Percentiles rank a stretch among this genome's conserved stretches.
Conservation (phyloP, 495 filamentous ascomycete species). For the Cairneyella variabilis region DNA sequence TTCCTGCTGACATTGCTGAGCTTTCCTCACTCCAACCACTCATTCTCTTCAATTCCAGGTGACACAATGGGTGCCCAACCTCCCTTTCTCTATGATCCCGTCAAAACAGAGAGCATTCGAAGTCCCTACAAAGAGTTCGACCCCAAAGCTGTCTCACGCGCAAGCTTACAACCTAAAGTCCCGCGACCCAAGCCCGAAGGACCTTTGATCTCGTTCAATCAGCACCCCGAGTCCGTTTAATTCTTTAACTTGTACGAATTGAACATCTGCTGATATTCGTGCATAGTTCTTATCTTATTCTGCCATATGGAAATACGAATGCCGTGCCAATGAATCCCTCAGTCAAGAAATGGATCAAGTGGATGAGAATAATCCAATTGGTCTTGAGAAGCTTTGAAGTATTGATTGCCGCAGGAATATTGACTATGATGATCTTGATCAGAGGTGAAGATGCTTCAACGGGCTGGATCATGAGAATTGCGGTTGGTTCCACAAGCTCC, state of each 20-base stretch:
- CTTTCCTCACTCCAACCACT: not conserved
- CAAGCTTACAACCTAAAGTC: slow-evolving; percentile 55
- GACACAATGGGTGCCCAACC: slow-evolving; percentile 45
- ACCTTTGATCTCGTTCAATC: slow-evolving; percentile 72
- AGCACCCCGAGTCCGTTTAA: slow-evolving; percentile 74
- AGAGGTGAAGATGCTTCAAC: slow-evolving; percentile 54
- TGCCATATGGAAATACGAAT: slow-evolving; percentile 45
- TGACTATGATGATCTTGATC: slow-evolving; percentile 71
- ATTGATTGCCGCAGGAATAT: slow-evolving; percentile 62
- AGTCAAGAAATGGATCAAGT: slow-evolving; percentile 66
- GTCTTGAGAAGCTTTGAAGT: slow-evolving; percentile 58
- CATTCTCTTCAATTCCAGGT: not conserved
- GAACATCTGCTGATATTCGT: slow-evolving; percentile 1
- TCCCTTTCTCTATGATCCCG: slow-evolving; percentile 74
- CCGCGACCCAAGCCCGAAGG: slow-evolving; percentile 63
- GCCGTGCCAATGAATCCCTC: slow-evolving; percentile 63
- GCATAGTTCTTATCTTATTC: slow-evolving; percentile 36
- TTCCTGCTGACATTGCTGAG: slow-evolving; percentile 9
- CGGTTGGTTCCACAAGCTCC: slow-evolving; percentile 47
- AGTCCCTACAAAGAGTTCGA: slow-evolving; percentile 60
- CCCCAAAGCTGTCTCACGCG: slow-evolving; percentile 75
- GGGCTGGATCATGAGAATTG: slow-evolving; percentile 73
- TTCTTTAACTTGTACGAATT: too few relatives aligned
- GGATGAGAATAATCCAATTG: slow-evolving; percentile 61
- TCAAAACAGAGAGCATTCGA: slow-evolving; percentile 30